Base-by-base conservation (phyloP, 352 stramenopile genomes). In the Globisporangium spinosum region DNA sequence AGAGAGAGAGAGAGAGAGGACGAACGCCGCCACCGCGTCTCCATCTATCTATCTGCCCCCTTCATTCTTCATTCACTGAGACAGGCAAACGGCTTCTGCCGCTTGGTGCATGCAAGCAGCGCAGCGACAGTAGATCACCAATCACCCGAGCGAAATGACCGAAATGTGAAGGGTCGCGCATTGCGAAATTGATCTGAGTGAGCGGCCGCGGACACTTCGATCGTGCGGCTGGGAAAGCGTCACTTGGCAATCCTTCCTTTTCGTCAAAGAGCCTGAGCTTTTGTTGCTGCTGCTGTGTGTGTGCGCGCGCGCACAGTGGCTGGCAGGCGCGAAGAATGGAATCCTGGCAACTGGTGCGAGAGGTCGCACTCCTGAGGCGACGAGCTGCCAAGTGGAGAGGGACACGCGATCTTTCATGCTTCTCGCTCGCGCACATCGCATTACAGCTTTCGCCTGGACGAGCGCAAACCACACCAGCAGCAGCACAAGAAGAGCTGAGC, bases 361-460 rank as follows among this genome's bases (percentile, higher is more conserved):
- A 49, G 49, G 40, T 64, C 58, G 58, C 58, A 54, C 12, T 15
- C 32, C 32, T 10, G 13, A 15, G 40, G 15, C 13, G 40, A 10
- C 6, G 40, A 49, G 23, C 10, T 10, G 23, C 2, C 22, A n/a
- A 35, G 58, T 13, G 38, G 5, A 20, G 15, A 12, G 20, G 23
- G 23, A 22, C 23, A 22, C 38, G 34, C 34, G 58, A 63, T 54
- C 58, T 54, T 63, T 54, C n/a, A 25, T 5, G 7, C 17, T 23
- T 13, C 58, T 56, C 17, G 58, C 22, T 45, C 38, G 58, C 58
- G 5, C 13, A 13, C 53, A 35, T 29, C 8, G 53, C 58, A 64
- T 45, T 64, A 27, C 25, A 25, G 58, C 58, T 56, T 64, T 64
- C 15, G 58, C 58, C 12, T 35, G 6, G 17, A 56, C 58, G n/a